phyloP scores from a whole-genome alignment of 768 basidiomycete species.

The Russula ochroleuca region DNA sequence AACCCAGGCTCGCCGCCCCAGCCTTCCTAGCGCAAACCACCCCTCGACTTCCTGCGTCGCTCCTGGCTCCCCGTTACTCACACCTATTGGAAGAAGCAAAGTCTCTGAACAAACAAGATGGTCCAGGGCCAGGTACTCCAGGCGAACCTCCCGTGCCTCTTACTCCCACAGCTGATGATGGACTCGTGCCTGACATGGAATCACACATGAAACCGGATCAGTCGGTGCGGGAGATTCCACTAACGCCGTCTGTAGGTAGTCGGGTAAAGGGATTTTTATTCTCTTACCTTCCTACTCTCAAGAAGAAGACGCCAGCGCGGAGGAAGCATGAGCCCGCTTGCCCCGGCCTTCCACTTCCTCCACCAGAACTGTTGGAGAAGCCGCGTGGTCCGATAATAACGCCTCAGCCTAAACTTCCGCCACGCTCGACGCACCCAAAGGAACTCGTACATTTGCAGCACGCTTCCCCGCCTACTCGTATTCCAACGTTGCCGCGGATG shows the following conservation, averaged over 20 bases:
- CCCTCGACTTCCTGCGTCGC: slow-evolving; percentile 37
- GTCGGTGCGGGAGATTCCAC: slow-evolving; percentile 6
- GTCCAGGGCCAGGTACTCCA: neutral
- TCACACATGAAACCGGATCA: neutral
- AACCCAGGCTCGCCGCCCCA: slow-evolving; percentile 29
- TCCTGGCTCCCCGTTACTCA: slow-evolving; percentile 53
- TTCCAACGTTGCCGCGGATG: slow-evolving; percentile 40
- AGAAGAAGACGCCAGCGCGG: slow-evolving; percentile 36
- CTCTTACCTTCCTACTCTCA: slow-evolving; percentile 55
- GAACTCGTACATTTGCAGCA: slow-evolving; percentile 61
- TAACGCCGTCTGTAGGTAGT: slow-evolving; percentile 41
- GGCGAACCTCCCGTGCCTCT: slow-evolving; percentile 2
- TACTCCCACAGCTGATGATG: neutral
- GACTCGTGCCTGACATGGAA: neutral
- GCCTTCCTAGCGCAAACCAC: slow-evolving; percentile 37
- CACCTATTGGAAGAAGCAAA: slow-evolving; percentile 55
- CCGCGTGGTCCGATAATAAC: slow-evolving; percentile 55
- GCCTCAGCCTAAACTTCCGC: slow-evolving; percentile 49
- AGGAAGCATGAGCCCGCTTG: slow-evolving; percentile 29
- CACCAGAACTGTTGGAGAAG: slow-evolving; percentile 47
- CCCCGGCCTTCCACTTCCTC: slow-evolving; percentile 53
- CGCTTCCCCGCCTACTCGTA: slow-evolving; percentile 41
- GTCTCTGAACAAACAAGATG: slow-evolving; percentile 32
- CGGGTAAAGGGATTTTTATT: slow-evolving; percentile 55
- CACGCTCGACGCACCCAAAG: slow-evolving; percentile 51